Evolutionary conservation across 306 rosid species (phyloP).

Genomic region (Cyamopsis tetragonoloba): DNA sequence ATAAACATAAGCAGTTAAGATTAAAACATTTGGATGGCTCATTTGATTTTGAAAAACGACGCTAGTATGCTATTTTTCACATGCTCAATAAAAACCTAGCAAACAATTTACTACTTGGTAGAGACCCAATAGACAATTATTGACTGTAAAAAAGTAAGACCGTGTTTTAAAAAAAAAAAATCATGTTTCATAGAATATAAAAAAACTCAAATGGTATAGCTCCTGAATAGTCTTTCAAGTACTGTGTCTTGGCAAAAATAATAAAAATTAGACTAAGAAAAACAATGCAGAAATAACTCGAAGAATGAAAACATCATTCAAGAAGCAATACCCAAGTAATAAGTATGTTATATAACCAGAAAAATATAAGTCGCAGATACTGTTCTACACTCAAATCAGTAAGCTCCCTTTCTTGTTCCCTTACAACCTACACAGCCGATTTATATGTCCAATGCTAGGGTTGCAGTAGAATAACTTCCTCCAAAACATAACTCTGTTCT

Average conservation of each 20-base stretch:
- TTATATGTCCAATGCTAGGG: constrained; percentile 23
- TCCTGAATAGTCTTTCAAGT: not conserved
- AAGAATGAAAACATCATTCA: not conserved
- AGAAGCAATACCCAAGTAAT: not conserved
- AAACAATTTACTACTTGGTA: too few species aligned
- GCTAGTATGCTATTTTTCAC: too few species aligned
- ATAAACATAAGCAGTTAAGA: too few species aligned
- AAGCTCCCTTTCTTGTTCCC: not conserved
- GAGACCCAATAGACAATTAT: too few species aligned
- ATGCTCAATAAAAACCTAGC: too few species aligned
- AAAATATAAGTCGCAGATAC: not conserved
- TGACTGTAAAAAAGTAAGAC: too few species aligned
- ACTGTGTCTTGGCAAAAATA: not conserved
- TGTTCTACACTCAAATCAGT: constrained; percentile 27
- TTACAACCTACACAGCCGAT: constrained; percentile 31
- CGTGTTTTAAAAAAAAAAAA: too few species aligned
- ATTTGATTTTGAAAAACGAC: too few species aligned
- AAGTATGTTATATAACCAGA: constrained; percentile 9
- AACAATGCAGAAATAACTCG: not conserved
- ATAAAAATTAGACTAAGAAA: not conserved
- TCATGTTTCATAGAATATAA: too few species aligned
- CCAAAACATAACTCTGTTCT: constrained; percentile 22
- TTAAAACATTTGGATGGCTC: too few species aligned
- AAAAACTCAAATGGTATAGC: too few species aligned
- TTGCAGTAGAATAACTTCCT: constrained; percentile 19